Evolutionary conservation across 257 asterid species (phyloP).

Genomic region (Primulina huaijiensis): DNA sequence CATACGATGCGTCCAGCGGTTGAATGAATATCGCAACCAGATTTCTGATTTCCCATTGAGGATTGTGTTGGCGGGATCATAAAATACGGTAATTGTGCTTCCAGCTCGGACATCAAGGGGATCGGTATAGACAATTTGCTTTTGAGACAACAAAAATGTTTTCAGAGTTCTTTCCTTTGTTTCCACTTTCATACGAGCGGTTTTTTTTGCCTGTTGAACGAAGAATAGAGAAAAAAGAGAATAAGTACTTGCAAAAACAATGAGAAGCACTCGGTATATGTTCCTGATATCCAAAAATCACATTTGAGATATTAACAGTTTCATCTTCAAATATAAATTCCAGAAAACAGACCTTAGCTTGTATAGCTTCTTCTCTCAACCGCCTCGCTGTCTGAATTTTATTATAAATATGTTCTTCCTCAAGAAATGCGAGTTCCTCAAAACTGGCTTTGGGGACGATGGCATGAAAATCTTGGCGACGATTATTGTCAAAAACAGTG

Average conservation of each 20-base stretch:
- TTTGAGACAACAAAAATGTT: conserved; percentile 80
- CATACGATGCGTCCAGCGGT: conserved; percentile 88
- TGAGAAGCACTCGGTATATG: conserved; percentile 9
- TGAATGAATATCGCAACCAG: conserved; percentile 96
- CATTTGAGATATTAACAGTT: neutral
- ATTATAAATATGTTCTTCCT: conserved; percentile 63
- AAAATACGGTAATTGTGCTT: conserved; percentile 65
- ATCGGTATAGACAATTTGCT: conserved; percentile 84
- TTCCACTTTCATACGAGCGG: conserved; percentile 64
- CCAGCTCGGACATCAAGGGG: conserved; percentile 93
- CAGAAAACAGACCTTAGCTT: conserved; percentile 62
- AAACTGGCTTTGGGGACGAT: conserved; percentile 54
- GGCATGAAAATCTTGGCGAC: conserved; percentile 71
- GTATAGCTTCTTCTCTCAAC: conserved; percentile 64
- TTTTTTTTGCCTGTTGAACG: conserved; percentile 65
- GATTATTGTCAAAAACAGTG: conserved; percentile 66
- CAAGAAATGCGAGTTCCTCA: conserved; percentile 68
- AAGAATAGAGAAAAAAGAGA: conserved; percentile 24
- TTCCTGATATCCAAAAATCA: conserved; percentile 6
- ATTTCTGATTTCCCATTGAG: conserved; percentile 87
- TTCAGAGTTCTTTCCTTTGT: conserved; percentile 72
- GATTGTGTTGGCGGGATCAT: conserved; percentile 84
- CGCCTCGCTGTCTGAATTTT: conserved; percentile 73
- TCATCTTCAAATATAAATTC: conserved; percentile 6
- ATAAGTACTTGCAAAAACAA: conserved; percentile 1